Conservation (phyloP, 2,329 filamentous ascomycete genomes). For the Colletotrichum spaethianum region DNA sequence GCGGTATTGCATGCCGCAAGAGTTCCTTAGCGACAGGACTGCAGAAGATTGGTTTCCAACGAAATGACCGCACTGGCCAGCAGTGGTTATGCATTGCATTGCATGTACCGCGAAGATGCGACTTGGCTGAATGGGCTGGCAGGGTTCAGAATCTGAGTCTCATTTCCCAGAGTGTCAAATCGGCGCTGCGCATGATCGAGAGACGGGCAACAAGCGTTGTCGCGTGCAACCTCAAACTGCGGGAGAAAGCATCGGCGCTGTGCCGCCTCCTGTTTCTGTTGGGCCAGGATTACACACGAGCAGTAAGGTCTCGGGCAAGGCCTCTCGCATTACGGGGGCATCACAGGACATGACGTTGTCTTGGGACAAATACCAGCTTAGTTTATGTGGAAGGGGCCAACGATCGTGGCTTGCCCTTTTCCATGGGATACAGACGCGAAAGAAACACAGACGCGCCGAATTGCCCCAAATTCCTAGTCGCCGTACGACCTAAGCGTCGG, state of each 20-base stretch:
- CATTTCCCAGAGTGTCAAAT: slow-evolving; percentile 21
- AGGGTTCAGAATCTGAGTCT: slow-evolving; percentile 1
- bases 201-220: background rate
- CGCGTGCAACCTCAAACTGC: background rate
- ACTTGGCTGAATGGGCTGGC: background rate
- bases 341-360: background rate
- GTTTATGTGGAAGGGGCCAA: slow-evolving; percentile 11
- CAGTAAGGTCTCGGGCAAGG: background rate
- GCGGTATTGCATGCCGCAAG: slow-evolving; percentile 18
- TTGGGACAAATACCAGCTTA: background rate
- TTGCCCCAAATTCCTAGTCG: background rate
- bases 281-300: slow-evolving; percentile 1
- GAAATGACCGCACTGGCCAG: slow-evolving; percentile 19
- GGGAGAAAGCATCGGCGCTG: slow-evolving; percentile 19
- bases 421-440: slow-evolving; percentile 6
- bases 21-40: slow-evolving; percentile 12
- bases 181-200: slow-evolving; percentile 6
- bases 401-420: slow-evolving; percentile 26
- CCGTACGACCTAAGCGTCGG: background rate
- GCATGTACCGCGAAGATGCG: slow-evolving; percentile 16
- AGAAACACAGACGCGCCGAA: background rate
- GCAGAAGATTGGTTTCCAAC: slow-evolving; percentile 18
- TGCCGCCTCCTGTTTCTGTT: slow-evolving; percentile 21
- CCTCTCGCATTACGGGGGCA: background rate
- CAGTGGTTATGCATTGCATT: background rate